Conservation (phyloP, 2,329 filamentous ascomycete species). For the Fragosphaeria purpurea region DNA sequence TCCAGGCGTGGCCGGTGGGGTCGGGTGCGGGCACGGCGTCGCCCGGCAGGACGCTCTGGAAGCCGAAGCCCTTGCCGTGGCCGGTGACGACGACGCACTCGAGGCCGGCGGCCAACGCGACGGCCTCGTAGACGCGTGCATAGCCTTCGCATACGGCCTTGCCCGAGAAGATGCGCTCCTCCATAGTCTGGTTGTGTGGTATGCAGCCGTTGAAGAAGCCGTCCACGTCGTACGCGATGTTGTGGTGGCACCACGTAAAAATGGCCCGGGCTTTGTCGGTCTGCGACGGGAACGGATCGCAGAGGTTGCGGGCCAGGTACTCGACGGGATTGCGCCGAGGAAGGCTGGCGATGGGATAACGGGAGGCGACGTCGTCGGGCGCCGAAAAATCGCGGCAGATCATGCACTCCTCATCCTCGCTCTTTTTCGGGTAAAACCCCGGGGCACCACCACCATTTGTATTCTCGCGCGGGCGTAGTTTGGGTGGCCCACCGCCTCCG, state of each 20-base stretch:
- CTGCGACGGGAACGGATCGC: slow-evolving; percentile 63
- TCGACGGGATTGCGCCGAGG: slow-evolving; percentile 55
- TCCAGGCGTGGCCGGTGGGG: slow-evolving; percentile 74
- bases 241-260: slow-evolving; percentile 93
- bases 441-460: background rate
- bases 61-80: slow-evolving; percentile 80
- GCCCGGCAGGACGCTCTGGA: slow-evolving; percentile 51
- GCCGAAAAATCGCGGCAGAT: slow-evolving; percentile 80
- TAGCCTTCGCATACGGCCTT: slow-evolving; percentile 89
- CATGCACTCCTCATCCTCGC: slow-evolving; percentile 46
- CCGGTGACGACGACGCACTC: slow-evolving; percentile 66
- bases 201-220: slow-evolving; percentile 68
- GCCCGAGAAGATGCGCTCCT: slow-evolving; percentile 64
- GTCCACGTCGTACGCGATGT: slow-evolving; percentile 73
- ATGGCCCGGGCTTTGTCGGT: slow-evolving; percentile 91
- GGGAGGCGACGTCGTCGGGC: slow-evolving; percentile 67
- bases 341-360: slow-evolving; percentile 62
- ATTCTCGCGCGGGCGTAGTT: slow-evolving; percentile 8
- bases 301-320: slow-evolving; percentile 70
- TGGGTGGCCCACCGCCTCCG: slow-evolving; percentile 17
- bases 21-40: slow-evolving; percentile 54
- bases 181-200: slow-evolving; percentile 51
- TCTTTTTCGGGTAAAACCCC: slow-evolving; percentile 3
- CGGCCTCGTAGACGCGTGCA: slow-evolving; percentile 66
- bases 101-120: slow-evolving; percentile 71